Conservation (phyloP, 2,329 filamentous ascomycete species). For the Verticillium alfalfae region DNA sequence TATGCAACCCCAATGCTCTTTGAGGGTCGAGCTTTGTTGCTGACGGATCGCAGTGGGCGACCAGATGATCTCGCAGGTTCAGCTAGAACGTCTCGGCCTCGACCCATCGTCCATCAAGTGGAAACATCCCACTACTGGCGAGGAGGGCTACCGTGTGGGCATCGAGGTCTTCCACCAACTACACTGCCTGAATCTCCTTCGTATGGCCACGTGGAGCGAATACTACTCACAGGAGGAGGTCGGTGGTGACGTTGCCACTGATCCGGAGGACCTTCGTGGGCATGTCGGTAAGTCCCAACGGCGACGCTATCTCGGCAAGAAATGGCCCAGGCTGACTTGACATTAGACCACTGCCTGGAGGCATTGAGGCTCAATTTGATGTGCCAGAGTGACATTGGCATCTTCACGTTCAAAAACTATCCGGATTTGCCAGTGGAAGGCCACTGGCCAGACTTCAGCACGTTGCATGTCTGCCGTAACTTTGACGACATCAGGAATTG, state of each 20-base stretch:
- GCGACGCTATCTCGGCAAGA: not conserved
- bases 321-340: not conserved
- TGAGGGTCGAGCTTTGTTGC: not conserved
- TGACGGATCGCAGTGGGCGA: slow-evolving; percentile 42
- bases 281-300: slow-evolving; percentile 29
- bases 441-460: slow-evolving; percentile 51
- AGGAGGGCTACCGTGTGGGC: slow-evolving; percentile 53
- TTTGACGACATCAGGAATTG: slow-evolving; percentile 45
- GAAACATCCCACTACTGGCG: slow-evolving; percentile 48
- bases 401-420: slow-evolving; percentile 47
- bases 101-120: slow-evolving; percentile 50
- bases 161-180: slow-evolving; percentile 54
- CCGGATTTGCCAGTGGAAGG: slow-evolving; percentile 38
- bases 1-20: slow-evolving; percentile 9
- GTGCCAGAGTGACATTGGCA: slow-evolving; percentile 49
- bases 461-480: slow-evolving; percentile 47
- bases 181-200: slow-evolving; percentile 42
- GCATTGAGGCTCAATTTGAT: slow-evolving; percentile 46
- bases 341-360: slow-evolving; percentile 46
- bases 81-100: slow-evolving; percentile 46
- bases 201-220: slow-evolving; percentile 42
- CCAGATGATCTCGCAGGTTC: slow-evolving; percentile 50
- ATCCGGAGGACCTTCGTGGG: slow-evolving; percentile 32
- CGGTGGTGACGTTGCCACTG: slow-evolving; percentile 42
- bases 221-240: slow-evolving; percentile 36